A percentile compares a stretch with the other conserved stretches of the same genome.
Conservation (phyloP, 2,329 filamentous ascomycete species). For the Plectosphaerella cucumerina region DNA sequence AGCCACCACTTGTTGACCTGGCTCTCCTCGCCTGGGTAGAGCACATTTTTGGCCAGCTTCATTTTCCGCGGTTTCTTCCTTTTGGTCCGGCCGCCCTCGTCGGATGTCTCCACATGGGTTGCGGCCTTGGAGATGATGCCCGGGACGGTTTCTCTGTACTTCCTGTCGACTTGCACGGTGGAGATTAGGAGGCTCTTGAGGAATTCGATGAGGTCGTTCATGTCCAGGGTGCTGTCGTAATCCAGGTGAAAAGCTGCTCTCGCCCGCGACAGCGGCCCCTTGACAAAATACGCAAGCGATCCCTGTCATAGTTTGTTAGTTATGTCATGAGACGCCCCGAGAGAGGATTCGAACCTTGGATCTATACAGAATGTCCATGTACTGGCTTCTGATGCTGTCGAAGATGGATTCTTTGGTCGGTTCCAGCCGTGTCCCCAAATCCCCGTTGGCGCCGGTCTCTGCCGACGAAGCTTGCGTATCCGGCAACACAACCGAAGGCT, state of each 20-base stretch:
- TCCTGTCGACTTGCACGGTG: slow-evolving; percentile 69
- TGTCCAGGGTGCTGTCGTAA: slow-evolving; percentile 55
- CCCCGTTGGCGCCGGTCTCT: too few species aligned
- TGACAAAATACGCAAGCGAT: slow-evolving; percentile 78
- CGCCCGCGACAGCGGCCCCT: slow-evolving; percentile 73
- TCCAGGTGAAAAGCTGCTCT: slow-evolving; percentile 65
- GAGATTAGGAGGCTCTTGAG: slow-evolving; percentile 65
- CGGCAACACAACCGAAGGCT: too few species aligned
- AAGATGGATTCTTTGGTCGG: slow-evolving; percentile 50
- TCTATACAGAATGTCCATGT: slow-evolving; percentile 58
- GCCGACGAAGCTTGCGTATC: too few species aligned
- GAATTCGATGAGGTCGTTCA: slow-evolving; percentile 62
- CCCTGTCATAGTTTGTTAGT: slow-evolving; percentile 41
- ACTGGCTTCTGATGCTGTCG: slow-evolving; percentile 52
- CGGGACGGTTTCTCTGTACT: slow-evolving; percentile 69
- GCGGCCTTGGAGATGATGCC: slow-evolving; percentile 56
- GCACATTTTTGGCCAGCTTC: slow-evolving; percentile 62
- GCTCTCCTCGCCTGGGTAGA: slow-evolving; percentile 64
- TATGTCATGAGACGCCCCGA: slow-evolving; percentile 16
- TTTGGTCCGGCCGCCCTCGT: slow-evolving; percentile 34
- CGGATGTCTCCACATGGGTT: slow-evolving; percentile 51
- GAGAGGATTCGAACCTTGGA: slow-evolving; percentile 47
- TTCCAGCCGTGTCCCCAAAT: slow-evolving; percentile 5
- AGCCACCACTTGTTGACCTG: slow-evolving; percentile 68
- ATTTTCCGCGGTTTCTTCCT: slow-evolving; percentile 58